Percentiles rank a stretch among this genome's conserved stretches.
Evolutionary conservation across 352 stramenopile species (phyloP).

Genomic region (Thalassiosira hispida): DNA sequence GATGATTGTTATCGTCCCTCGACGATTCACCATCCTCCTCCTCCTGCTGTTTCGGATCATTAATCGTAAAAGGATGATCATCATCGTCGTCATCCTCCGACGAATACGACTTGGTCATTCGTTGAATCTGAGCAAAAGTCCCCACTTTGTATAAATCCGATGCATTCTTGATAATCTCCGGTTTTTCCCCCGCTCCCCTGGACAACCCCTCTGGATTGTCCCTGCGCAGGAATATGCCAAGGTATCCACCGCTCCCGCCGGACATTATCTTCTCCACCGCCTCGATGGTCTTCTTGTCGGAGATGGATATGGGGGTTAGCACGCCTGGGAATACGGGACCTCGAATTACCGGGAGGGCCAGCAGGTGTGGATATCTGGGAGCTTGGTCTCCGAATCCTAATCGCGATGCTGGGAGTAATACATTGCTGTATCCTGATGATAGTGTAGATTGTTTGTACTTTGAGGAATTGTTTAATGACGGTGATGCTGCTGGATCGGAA

Average conservation of each 20-base stretch:
- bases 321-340: conserved; percentile 77
- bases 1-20: conserved; percentile 27
- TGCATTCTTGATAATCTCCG: conserved; percentile 91
- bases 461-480: conserved; percentile 47
- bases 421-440: conserved; percentile 24
- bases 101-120: conserved; percentile 85
- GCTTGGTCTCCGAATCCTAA: conserved; percentile 74
- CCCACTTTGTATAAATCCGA: conserved; percentile 94
- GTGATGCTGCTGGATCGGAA: conserved; percentile 29
- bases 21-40: conserved; percentile 28
- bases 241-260: conserved; percentile 86
- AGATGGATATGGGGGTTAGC: conserved; percentile 72
- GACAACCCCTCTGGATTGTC: conserved; percentile 58
- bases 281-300: conserved; percentile 85
- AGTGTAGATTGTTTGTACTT: conserved; percentile 35
- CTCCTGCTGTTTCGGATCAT: conserved; percentile 40
- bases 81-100: conserved; percentile 35
- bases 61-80: conserved; percentile 19
- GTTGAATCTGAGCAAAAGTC: conserved; percentile 95
- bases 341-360: conserved; percentile 69
- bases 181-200: conserved; percentile 67
- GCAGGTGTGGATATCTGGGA: conserved; percentile 74
- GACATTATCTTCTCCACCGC: conserved; percentile 89
- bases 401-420: conserved; percentile 28
- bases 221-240: conserved; percentile 95